Conservation (phyloP, 2,329 filamentous ascomycete genomes). For the Coniochaeta hoffmannii region DNA sequence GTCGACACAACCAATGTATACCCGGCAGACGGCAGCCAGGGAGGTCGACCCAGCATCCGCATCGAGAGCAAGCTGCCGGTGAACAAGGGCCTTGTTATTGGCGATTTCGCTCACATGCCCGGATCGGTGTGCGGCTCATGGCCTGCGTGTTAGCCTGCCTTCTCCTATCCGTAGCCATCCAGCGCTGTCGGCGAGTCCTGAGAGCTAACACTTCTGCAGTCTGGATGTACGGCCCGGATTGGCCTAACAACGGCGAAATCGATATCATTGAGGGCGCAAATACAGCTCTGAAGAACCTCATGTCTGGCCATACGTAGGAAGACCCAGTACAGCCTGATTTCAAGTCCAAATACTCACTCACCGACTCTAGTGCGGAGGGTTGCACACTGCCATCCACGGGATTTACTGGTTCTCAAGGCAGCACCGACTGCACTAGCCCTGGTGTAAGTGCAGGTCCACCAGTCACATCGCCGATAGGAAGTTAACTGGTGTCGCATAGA, state of each 20-base stretch:
- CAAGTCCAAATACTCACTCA: slow-evolving; percentile 4
- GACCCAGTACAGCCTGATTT: slow-evolving; percentile 24
- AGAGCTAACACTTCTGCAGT: slow-evolving; percentile 20
- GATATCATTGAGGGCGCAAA: slow-evolving; percentile 65
- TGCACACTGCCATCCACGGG: slow-evolving; percentile 26
- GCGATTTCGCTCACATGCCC: slow-evolving; percentile 64
- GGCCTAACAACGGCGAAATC: slow-evolving; percentile 57
- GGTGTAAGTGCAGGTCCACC: not conserved
- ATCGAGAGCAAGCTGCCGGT: slow-evolving; percentile 56
- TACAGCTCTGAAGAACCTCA: slow-evolving; percentile 51
- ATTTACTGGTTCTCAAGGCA: slow-evolving; percentile 22
- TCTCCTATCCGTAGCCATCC: no score
- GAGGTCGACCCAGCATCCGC: slow-evolving; percentile 55
- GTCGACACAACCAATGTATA: slow-evolving; percentile 39
- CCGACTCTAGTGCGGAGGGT: slow-evolving; percentile 22
- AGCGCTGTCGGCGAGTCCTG: slow-evolving; percentile 28
- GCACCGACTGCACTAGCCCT: slow-evolving; percentile 28
- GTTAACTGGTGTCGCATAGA: slow-evolving; percentile 18
- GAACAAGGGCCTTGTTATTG: slow-evolving; percentile 59
- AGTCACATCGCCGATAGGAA: slow-evolving; percentile 24
- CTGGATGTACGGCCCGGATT: slow-evolving; percentile 44
- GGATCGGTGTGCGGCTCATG: slow-evolving; percentile 59
- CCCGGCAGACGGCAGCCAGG: slow-evolving; percentile 25
- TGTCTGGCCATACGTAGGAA: slow-evolving; percentile 50
- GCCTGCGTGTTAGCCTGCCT: slow-evolving; percentile 46